Evolutionary conservation across 2,329 filamentous ascomycete genomes (phyloP).

Genomic region (Aspergillus neoniger): DNA sequence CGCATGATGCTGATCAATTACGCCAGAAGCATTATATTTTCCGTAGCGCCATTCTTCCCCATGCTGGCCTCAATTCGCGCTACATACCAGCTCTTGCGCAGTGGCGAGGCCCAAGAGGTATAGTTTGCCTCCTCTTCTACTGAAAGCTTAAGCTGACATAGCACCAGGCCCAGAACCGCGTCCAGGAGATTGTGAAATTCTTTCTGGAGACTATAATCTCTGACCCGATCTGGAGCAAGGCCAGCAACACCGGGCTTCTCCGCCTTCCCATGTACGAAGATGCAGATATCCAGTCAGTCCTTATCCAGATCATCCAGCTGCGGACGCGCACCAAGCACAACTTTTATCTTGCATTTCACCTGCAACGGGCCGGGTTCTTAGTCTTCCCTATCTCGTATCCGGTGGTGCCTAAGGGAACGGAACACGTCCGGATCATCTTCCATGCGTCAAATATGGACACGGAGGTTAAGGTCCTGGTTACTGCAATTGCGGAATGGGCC

Average conservation of each 20-base stretch:
- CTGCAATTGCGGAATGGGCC: background rate
- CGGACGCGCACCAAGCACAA: constrained; percentile 40
- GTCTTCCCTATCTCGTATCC: constrained; percentile 56
- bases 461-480: background rate
- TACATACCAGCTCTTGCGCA: constrained; percentile 1
- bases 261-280: constrained; percentile 11
- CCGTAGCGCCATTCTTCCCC: constrained; percentile 62
- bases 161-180: constrained; percentile 21
- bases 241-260: constrained; percentile 12
- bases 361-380: constrained; percentile 42
- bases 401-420: constrained; percentile 59
- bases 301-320: constrained; percentile 45
- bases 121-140: constrained; percentile 15
- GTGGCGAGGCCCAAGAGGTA: constrained; percentile 7
- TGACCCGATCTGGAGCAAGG: constrained; percentile 12
- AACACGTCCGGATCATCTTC: constrained; percentile 62
- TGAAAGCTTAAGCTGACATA: background rate
- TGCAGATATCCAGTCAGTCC: constrained; percentile 29
- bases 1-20: constrained; percentile 67
- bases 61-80: constrained; percentile 39
- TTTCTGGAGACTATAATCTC: constrained; percentile 11
- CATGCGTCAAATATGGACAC: constrained; percentile 59
- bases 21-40: constrained; percentile 67
- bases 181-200: constrained; percentile 10
- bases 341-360: constrained; percentile 33